These are phyloP conservation scores for Lotus japonicus DNA, from an alignment of 306 rosid genomes.

Conservation along the genomic window DNA sequence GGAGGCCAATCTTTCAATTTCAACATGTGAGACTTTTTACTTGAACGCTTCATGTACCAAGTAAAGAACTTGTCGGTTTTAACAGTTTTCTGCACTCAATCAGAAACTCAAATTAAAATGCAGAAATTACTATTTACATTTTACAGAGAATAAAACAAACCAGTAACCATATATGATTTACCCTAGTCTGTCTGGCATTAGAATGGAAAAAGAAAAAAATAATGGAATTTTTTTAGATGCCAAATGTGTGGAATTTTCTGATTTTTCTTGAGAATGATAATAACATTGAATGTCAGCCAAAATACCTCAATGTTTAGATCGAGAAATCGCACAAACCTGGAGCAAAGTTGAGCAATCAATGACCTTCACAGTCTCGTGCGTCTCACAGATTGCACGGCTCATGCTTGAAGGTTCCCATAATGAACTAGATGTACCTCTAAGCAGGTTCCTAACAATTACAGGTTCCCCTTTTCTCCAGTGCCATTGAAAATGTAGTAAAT, in stretches of 20 bases:
- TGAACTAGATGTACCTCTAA: constrained; percentile 50
- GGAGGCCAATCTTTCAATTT: constrained; percentile 85
- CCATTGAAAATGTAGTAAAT: too few species aligned
- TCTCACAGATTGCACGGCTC: constrained; percentile 78
- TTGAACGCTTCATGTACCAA: constrained; percentile 38
- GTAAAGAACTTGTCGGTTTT: constrained; percentile 66
- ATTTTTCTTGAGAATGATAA: neutral
- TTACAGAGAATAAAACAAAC: neutral
- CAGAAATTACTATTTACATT: neutral
- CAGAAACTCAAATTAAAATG: neutral
- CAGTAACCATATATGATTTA: neutral
- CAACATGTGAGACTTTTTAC: constrained; percentile 52
- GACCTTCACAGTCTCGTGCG: constrained; percentile 42
- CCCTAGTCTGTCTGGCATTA: neutral
- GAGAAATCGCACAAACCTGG: constrained; percentile 45
- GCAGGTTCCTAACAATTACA: constrained; percentile 53
- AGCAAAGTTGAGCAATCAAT: constrained; percentile 76
- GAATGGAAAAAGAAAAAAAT: neutral
- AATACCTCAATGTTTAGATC: neutral
- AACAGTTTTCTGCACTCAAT: constrained; percentile 45
- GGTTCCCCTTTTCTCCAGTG: too few species aligned
- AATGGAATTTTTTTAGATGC: neutral
- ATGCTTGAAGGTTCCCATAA: constrained; percentile 85
- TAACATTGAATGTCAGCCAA: neutral
- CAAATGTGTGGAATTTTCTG: neutral